Evolutionary conservation across 257 asterid genomes (phyloP), one percentile per base, ranked within the genome.

Genomic region (Nicotiana tabacum): DNA sequence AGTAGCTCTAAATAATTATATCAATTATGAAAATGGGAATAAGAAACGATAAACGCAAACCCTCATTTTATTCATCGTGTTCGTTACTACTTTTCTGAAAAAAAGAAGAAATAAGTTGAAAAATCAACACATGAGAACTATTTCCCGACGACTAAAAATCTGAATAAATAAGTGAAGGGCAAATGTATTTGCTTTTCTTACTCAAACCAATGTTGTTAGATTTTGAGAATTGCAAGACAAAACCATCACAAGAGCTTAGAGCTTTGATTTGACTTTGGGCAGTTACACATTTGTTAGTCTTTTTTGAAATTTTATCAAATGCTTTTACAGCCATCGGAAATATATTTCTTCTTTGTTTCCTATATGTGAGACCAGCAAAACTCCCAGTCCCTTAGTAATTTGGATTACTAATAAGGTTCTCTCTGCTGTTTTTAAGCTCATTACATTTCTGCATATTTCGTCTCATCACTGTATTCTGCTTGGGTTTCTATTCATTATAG

Each of bases 401-500:
- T 74, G 74, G 78, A 72, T 72, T 21, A 62, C 29, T 77, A 39
- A 1, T 29, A 8, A n/a, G 65, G 43, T 39, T 48, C 51, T 80
- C 65, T 29, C 12, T 39, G 61, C 21, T 53, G 57, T 4, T 29
- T 81, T 29, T 29, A 27, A 46, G 39, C 70, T 16, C 10, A 62
- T 21, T 1, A 58, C 7, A 16, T 8, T 39, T 35, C 27, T 43
- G 16, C 77, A 67, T 24, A 77, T 70, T 58, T 83, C 32, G 61
- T 84, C 55, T 68, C 79, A 32, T n/a, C 60, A 65, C 55, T 72
- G 8, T 66, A 9, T 37, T 87, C 65, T 57, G 21, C 81, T 66
- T 83, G 70, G 79, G 77, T 78, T 77, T 74, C 5, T 83, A 30
- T 48, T 85, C 62, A 69, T 84, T 72, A 65, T 88, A 95, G 99